Base-by-base conservation (phyloP, 371 early-diverging fungal species). In the Mortierella sp. region DNA sequence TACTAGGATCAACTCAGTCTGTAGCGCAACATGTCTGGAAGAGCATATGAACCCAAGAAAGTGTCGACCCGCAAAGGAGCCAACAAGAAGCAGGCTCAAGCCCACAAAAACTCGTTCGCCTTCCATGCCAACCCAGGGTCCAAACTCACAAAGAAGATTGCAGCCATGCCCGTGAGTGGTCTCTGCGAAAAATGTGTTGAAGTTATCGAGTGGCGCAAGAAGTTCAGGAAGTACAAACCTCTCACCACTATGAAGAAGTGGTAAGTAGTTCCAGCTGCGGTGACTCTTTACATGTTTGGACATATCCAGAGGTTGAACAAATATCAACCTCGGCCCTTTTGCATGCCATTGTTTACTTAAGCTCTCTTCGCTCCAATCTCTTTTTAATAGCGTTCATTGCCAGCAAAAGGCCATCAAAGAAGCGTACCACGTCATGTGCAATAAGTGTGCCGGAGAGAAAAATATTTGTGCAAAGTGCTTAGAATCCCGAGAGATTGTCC, bases 161-260 rank as follows among this genome's bases (percentile, higher is more conserved):
- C 91, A 16, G 83, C 86, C 9, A 81, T 93, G 61, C 98, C 98
- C 1, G 89, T 94, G 0, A 87, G 88, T 51, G 96, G 96, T 26
- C 82, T 98, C 46, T 98, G 99, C 82, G 83, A 86, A 55, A 86
- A 90, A 48, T 98, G 99, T 81, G 86, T 87, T 26, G 98, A 97
- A 53, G 91, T 96, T 43, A 87, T 98, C 39, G 66, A 87, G 76
- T 95, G 95, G 94, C 83, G 95, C 56, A 98, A 98, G 78, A 90
- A 93, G 79, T 96, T 92, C 84, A 89, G 93, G 79, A 96, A 98
- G 83, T 98, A 98, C 85, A 98, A 98, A 86, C 95, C 96, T 49
- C 85, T 98, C 71, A 95, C 96, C 9, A 87, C 86, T 26, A 86
- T 92, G 50, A 95, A 95, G 80, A 93, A 89, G 81, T 98, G 98